Percentiles rank a stretch among this genome's conserved stretches.
Conservation (phyloP, 164 flowering plant species). For the Nymphaea thermarum region DNA sequence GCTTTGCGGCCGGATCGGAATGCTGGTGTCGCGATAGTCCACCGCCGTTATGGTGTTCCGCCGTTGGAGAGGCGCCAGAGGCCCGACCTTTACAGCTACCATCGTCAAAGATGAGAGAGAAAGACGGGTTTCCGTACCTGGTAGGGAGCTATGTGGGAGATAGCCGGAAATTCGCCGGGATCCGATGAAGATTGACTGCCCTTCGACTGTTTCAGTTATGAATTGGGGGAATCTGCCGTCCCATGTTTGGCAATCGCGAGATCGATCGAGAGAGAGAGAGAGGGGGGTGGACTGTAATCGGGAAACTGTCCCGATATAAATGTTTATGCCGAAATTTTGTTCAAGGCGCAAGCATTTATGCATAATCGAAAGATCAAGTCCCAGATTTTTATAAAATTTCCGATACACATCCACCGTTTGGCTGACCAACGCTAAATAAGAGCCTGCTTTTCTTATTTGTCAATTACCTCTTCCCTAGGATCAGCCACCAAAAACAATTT, state of each 20-base stretch:
- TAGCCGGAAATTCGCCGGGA: neutral
- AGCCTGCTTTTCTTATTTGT: too few relatives aligned
- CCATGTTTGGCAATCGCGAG: neutral
- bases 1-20: neutral
- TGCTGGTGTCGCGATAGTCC: neutral
- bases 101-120: neutral
- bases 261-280: neutral
- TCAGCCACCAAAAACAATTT: too few relatives aligned
- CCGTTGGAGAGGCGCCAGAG: conserved; percentile 6
- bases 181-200: neutral
- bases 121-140: neutral
- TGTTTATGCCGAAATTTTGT: too few relatives aligned
- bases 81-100: conserved; percentile 1
- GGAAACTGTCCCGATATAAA: too few relatives aligned
- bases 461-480: too few relatives aligned
- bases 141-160: neutral
- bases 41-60: conserved; percentile 9
- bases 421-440: too few relatives aligned
- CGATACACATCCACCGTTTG: too few relatives aligned
- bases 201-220: neutral
- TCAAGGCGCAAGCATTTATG: too few relatives aligned
- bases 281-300: too few relatives aligned
- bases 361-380: too few relatives aligned
- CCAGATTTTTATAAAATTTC: too few relatives aligned
- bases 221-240: neutral